Percentiles rank a stretch among this genome's conserved stretches.
phyloP scores from a whole-genome alignment of 257 asterid genomes.

The Phtheirospermum japonicum region DNA sequence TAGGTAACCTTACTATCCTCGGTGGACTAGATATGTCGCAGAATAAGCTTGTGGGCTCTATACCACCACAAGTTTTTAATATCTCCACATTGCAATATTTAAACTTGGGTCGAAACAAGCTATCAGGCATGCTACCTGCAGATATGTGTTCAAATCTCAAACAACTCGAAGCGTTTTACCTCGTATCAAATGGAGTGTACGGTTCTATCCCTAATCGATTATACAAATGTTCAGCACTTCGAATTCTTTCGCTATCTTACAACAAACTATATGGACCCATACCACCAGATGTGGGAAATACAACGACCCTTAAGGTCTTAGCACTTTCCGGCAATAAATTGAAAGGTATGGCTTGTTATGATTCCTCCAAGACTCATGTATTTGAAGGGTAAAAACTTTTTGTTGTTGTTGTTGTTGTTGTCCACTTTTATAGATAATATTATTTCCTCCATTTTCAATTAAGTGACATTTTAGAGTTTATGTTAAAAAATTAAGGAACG shows the following conservation, averaged over 20 bases:
- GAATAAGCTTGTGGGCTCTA: neutral
- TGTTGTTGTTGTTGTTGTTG: too few relatives aligned
- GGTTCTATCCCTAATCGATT: neutral
- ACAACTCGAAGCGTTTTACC: neutral
- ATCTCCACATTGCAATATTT: neutral
- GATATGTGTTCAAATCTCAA: neutral
- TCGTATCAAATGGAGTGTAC: neutral
- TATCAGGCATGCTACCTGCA: neutral
- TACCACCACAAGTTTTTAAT: neutral
- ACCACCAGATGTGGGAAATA: neutral
- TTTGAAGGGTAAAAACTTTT: too few relatives aligned
- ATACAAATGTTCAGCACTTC: neutral
- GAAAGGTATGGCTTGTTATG: constrained; percentile 11
- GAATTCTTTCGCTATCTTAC: neutral
- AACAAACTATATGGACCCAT: neutral
- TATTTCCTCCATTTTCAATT: too few relatives aligned
- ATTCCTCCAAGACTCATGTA: too few relatives aligned
- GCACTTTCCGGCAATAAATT: constrained; percentile 14
- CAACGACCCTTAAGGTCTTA: neutral
- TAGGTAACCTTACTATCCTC: neutral
- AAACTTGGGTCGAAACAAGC: neutral
- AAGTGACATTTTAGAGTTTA: too few relatives aligned
- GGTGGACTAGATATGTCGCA: neutral
- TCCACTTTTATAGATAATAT: too few relatives aligned
- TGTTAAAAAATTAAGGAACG: too few relatives aligned